These are phyloP conservation scores for Rhododendron williamsianum DNA, from an alignment of 148 eudicot genomes.

Conservation along the genomic window DNA sequence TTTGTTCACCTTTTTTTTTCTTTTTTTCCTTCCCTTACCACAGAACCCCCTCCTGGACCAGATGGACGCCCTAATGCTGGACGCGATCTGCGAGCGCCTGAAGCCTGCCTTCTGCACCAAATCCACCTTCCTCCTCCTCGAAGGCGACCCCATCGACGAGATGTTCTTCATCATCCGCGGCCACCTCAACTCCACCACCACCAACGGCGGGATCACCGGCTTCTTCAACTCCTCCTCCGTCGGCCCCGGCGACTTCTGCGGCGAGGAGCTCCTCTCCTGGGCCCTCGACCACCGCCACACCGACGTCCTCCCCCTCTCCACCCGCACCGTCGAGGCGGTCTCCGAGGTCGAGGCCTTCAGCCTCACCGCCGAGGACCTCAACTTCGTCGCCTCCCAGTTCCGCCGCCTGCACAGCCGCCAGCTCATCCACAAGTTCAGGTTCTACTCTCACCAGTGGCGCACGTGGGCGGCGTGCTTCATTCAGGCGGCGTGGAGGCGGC, in stretches of 20 bases:
- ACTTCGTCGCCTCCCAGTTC: conserved; percentile 63
- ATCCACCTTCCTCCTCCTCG: conserved; percentile 54
- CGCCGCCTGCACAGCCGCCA: conserved; percentile 65
- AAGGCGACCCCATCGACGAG: conserved; percentile 70
- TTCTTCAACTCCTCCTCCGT: conserved; percentile 54
- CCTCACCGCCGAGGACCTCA: conserved; percentile 55
- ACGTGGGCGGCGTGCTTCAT: conserved; percentile 75
- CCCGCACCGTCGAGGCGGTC: conserved; percentile 65
- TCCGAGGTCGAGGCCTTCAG: conserved; percentile 77
- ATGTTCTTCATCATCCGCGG: conserved; percentile 78
- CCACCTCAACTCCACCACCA: conserved; percentile 57
- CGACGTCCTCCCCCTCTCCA: conserved; percentile 59
- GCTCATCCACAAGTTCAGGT: conserved; percentile 56
- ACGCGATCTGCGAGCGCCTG: conserved; percentile 73
- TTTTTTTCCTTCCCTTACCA: neutral
- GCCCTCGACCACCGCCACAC: conserved; percentile 53
- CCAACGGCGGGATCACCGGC: conserved; percentile 77
- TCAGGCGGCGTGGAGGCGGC: conserved; percentile 71
- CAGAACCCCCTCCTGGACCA: conserved; percentile 69
- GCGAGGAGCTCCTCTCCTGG: conserved; percentile 79
- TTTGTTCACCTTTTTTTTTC: neutral
- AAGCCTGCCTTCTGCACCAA: conserved; percentile 54
- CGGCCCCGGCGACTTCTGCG: conserved; percentile 74
- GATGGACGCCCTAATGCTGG: conserved; percentile 68
- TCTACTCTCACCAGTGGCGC: conserved; percentile 76